Percentiles rank a stretch among this genome's conserved stretches.
Conservation (phyloP, 345 rosid species). For the Populus simonii region DNA sequence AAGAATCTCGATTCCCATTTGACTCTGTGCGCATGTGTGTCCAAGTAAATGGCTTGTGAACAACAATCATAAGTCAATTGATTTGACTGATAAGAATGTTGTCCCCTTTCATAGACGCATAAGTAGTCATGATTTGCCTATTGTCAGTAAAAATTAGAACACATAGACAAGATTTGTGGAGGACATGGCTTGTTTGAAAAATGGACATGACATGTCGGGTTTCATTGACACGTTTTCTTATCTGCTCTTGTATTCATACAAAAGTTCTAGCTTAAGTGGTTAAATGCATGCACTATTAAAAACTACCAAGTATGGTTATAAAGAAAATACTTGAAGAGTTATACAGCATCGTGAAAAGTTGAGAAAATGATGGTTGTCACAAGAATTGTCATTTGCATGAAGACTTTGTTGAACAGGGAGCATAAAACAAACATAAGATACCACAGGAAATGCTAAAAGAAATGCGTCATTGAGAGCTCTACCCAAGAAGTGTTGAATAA, state of each 20-base stretch:
- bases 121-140: background rate
- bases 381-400: background rate
- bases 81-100: background rate
- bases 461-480: background rate
- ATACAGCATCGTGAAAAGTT: background rate
- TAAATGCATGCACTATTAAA: background rate
- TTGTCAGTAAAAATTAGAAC: constrained; percentile 6
- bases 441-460: background rate
- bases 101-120: background rate
- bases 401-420: background rate
- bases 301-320: background rate
- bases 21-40: background rate
- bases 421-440: background rate
- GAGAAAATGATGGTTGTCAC: background rate
- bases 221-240: background rate
- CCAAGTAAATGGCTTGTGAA: background rate
- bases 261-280: constrained; percentile 4
- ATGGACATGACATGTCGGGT: background rate
- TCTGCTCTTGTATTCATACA: background rate
- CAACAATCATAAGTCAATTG: background rate
- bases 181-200: background rate
- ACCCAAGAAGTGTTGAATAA: background rate
- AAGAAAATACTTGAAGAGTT: background rate
- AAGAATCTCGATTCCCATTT: background rate
- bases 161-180: constrained; percentile 4